Base-by-base conservation (phyloP, 805 yeast species). In the Kluyveromyces nonfermentans region DNA sequence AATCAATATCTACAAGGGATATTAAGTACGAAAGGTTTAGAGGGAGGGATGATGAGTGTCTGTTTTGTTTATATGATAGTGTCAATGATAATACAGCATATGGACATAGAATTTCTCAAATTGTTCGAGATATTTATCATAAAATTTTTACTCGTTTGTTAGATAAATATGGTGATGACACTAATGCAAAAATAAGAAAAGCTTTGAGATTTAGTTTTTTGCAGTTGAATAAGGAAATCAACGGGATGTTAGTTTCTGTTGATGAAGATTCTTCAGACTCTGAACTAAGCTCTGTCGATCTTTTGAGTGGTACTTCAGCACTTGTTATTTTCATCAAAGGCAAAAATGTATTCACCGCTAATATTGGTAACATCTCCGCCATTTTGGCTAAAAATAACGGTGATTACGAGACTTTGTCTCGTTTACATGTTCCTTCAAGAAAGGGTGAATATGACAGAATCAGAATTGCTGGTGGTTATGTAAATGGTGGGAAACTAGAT, bases 381-480 rank as follows among this genome's bases (percentile, higher is more conserved):
- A 70, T 93, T 40, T 60, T 90, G 41, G 80, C 95, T 7, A 75
- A 82, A 46, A 75, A 78, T 34, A 87, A 85, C 62, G 96, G 97
- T 25, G 90, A 86, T 40, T 82, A 77, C 59, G 67, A 71, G n/a
- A 68, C 77, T 4, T 67, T 93, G 35, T 83, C 95, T 1, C 77
- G 74, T 18, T 77, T 80, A 44, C 97, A 93, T 62, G 87, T 82
- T 49, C 97, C 97, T 7, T 82, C 93, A 5, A 77, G 74, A 21
- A 71, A 83, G 25, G 71, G 70, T 35, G 94, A 86, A 53, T 84
- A 84, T 53, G 95, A 88, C 57, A 71, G 96, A 53, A 85, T 93
- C 39, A 72, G 97, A 55, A 84, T 85, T 1, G 78, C 94, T 19
- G 97, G 97, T 42, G 97, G 97, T 1, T 83, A 75, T 60, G 95